phyloP scores from a whole-genome alignment of 257 asterid species.

The Scutellaria baicalensis region DNA sequence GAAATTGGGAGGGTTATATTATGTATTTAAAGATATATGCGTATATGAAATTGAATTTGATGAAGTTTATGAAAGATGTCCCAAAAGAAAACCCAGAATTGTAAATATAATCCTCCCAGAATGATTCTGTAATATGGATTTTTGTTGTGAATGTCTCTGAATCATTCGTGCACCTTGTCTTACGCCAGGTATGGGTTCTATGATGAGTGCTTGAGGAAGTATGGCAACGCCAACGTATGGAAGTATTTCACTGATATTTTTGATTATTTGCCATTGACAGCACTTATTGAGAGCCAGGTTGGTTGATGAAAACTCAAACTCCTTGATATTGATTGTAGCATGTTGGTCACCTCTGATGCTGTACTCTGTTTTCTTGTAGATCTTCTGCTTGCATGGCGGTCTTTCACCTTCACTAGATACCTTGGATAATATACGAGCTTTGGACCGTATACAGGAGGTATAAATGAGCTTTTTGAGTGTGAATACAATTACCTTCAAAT shows the following conservation, averaged over 20 bases:
- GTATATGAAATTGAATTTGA: background rate
- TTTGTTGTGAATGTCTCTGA: background rate
- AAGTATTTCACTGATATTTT: slow-evolving; percentile 93
- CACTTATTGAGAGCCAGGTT: slow-evolving; percentile 99
- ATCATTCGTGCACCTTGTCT: slow-evolving; percentile 22
- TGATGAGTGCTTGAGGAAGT: slow-evolving; percentile 96
- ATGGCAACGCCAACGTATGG: slow-evolving; percentile 98
- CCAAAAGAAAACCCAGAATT: background rate
- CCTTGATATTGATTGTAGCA: slow-evolving; percentile 3
- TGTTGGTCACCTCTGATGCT: slow-evolving; percentile 15
- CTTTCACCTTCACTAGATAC: slow-evolving; percentile 97
- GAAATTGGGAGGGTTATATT: background rate
- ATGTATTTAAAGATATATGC: background rate
- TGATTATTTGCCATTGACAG: slow-evolving; percentile 93
- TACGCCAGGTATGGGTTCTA: slow-evolving; percentile 83
- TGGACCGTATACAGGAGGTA: slow-evolving; percentile 98
- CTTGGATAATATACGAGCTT: slow-evolving; percentile 77
- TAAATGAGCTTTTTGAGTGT: background rate
- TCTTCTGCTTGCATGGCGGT: slow-evolving; percentile 97
- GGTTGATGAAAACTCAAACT: slow-evolving; percentile 12
- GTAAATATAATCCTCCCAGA: background rate
- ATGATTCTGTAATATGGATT: background rate
- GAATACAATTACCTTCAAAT: background rate
- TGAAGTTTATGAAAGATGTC: background rate
- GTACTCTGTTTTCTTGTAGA: slow-evolving; percentile 30